Percentiles rank a stretch among this genome's conserved stretches.
Evolutionary conservation across 257 asterid species (phyloP).

Genomic region (Striga asiatica): DNA sequence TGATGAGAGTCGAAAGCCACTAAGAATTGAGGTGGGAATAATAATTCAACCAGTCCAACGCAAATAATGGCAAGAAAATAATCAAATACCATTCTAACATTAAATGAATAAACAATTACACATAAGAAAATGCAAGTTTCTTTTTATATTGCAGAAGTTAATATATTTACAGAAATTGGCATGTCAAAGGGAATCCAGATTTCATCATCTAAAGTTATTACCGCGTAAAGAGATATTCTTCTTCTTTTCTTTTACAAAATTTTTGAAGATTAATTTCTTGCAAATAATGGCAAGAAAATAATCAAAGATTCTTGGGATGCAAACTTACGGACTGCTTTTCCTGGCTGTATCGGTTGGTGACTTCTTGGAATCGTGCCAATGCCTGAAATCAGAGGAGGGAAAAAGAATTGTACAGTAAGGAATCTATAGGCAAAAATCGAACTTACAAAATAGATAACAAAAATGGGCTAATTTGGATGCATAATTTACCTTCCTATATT

Average conservation of each 20-base stretch:
- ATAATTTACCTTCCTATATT: conserved; percentile 82
- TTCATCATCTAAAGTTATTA: too few relatives aligned
- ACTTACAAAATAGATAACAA: background rate
- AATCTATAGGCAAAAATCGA: background rate
- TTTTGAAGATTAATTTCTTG: too few relatives aligned
- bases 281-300: background rate
- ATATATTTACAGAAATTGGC: background rate
- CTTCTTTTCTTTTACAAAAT: too few relatives aligned
- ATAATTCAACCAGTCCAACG: background rate
- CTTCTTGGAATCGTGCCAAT: conserved; percentile 95
- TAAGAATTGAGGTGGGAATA: background rate
- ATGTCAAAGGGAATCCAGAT: background rate
- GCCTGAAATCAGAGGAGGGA: conserved; percentile 43
- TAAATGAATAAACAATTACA: background rate
- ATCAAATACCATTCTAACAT: background rate
- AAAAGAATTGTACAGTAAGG: background rate
- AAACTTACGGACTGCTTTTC: conserved; percentile 91
- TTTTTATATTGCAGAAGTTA: too few relatives aligned
- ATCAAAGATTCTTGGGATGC: conserved; percentile 8
- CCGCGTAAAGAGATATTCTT: background rate
- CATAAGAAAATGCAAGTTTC: too few relatives aligned
- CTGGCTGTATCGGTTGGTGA: conserved; percentile 77
- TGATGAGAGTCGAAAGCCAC: conserved; percentile 6
- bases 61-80: background rate
- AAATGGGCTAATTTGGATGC: background rate